These are phyloP conservation scores for Viola odorata DNA, from an alignment of 345 rosid genomes.

Conservation along the genomic window DNA sequence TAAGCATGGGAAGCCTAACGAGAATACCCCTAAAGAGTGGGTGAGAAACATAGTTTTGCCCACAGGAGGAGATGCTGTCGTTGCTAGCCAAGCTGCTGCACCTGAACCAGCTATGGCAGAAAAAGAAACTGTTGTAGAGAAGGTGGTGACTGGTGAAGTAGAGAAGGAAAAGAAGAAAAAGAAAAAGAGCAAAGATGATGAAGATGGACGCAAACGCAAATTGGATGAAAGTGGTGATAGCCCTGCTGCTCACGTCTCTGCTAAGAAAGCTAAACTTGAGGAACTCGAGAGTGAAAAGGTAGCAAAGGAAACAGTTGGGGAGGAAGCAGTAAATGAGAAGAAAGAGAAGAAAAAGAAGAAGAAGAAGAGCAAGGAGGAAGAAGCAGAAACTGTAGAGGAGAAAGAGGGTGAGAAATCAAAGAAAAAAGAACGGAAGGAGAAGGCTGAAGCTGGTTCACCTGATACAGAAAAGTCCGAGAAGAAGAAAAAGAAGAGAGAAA, in stretches of 20 bases:
- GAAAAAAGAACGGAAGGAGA: slow-evolving; percentile 45
- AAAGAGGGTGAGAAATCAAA: slow-evolving; percentile 28
- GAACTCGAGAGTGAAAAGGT: slow-evolving; percentile 22
- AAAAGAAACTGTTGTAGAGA: slow-evolving; percentile 21
- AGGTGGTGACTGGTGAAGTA: slow-evolving; percentile 12
- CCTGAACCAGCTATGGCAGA: slow-evolving; percentile 23
- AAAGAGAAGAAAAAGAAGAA: slow-evolving; percentile 49
- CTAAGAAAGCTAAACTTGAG: slow-evolving; percentile 52
- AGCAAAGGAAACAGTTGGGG: slow-evolving; percentile 12
- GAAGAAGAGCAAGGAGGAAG: slow-evolving; percentile 39
- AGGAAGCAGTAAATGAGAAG: slow-evolving; percentile 40
- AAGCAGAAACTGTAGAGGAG: slow-evolving; percentile 22
- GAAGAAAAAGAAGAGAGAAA: slow-evolving; percentile 68
- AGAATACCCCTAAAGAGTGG: slow-evolving; percentile 75
- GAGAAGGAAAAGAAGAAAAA: slow-evolving; percentile 25
- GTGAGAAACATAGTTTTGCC: slow-evolving; percentile 66
- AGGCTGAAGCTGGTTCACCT: slow-evolving; percentile 29
- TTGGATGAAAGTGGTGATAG: slow-evolving; percentile 34
- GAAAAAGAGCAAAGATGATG: slow-evolving; percentile 25
- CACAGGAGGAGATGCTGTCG: slow-evolving; percentile 57
- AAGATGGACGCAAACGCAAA: slow-evolving; percentile 47
- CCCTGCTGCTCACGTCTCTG: slow-evolving; percentile 31
- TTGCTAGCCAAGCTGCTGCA: slow-evolving; percentile 71
- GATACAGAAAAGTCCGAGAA: slow-evolving; percentile 48
- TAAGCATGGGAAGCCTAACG: slow-evolving; percentile 83